Evolutionary conservation across 805 yeast genomes (phyloP), one percentile per base, ranked within the genome.

Genomic region (Kodamaea leandrae): DNA sequence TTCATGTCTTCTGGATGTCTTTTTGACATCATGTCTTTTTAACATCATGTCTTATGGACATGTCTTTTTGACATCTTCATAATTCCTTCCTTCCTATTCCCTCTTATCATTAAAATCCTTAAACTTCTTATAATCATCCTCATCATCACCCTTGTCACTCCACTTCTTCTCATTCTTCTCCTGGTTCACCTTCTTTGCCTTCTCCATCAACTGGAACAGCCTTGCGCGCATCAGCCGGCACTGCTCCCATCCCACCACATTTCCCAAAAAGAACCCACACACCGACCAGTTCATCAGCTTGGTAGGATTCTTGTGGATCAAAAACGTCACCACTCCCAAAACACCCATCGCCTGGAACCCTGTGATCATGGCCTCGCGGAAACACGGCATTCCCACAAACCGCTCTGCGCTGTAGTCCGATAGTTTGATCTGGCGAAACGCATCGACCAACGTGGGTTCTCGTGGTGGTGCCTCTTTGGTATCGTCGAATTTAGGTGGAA

Each of bases 211-310:
- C 45, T 76, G 75, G 57, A 79, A 73, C 41, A 85, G 79, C 47
- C 78, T 76, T 53, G 82, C 72, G 58, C 95, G 72, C 35, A 78
- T 72, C 36, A 79, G 71, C 44, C 96, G 72, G 60, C 98, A 90
- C 62, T 88, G 96, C 58, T 90, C 96, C 96, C 96, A 90, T 1
- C 95, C 86, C 19, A 86, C 80, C 0, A 86, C 72, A 33, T 86
- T 80, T 1, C 96, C 96, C 15, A 88, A 58, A 42, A 86, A 62
- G 48, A 88, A 77, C 3, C 93, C 95, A 27, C 85, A 84, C 37
- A 86, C 71, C 7, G 83, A 82, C 96, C 96, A 90, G 55, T 90
- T 86, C 12, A 78, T 69, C 1, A 95, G 81, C 46, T 74, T 74
- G 7, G 66, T 58, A 0, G 82, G 72, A 37, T 78, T 77, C 53